Evolutionary conservation across 257 asterid species (phyloP).

Genomic region (Jasminum sambac): DNA sequence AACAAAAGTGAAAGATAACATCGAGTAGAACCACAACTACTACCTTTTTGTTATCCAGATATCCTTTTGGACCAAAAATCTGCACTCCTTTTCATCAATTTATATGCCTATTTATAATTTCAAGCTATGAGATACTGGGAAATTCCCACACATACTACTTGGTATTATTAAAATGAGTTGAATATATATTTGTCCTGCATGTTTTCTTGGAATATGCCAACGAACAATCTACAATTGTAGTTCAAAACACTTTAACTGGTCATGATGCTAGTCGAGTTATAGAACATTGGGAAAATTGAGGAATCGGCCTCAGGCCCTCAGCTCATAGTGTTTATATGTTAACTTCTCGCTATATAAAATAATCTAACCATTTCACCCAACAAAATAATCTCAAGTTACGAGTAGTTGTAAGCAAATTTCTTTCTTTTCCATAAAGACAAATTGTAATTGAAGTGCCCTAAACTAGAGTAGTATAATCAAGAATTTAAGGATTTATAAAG

Average conservation of each 20-base stretch:
- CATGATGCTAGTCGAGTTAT: neutral
- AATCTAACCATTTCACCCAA: neutral
- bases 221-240: neutral
- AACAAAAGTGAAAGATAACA: slow-evolving; percentile 11
- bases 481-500: slow-evolving; percentile 5
- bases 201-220: neutral
- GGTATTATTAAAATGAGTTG: neutral
- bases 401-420: neutral
- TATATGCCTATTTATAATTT: neutral
- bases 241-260: neutral
- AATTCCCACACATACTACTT: neutral
- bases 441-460: neutral
- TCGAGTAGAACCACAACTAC: neutral
- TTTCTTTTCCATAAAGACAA: neutral
- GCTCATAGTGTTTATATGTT: neutral
- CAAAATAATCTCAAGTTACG: neutral
- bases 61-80: neutral
- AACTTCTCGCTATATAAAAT: neutral
- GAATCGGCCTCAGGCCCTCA: neutral
- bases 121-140: neutral
- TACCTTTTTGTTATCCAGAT: neutral
- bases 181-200: neutral
- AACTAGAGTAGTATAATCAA: slow-evolving; percentile 4
- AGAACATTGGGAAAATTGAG: neutral
- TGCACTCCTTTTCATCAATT: neutral